Conservation (phyloP, 345 rosid species). For the Arabidopsis arenosa region DNA sequence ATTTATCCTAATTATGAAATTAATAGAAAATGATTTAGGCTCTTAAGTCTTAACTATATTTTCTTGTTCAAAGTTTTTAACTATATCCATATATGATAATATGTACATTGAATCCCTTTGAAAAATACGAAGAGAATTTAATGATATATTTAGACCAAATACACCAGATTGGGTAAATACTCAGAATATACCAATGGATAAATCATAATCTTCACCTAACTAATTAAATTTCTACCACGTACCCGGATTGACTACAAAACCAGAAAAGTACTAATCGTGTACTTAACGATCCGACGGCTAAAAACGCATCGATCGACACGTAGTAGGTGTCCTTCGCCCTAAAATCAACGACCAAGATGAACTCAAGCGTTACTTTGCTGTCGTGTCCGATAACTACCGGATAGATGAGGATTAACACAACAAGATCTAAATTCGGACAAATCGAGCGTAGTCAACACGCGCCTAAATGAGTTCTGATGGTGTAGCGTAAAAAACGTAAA, state of each 20-base stretch:
- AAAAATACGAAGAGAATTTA: neutral
- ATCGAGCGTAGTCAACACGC: conserved; percentile 24
- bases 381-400: conserved; percentile 30
- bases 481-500: conserved; percentile 26
- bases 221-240: conserved; percentile 9
- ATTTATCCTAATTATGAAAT: neutral
- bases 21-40: conserved; percentile 1
- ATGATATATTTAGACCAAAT: neutral
- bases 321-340: conserved; percentile 17
- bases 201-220: conserved; percentile 1
- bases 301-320: conserved; percentile 10
- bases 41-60: neutral
- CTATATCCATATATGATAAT: neutral
- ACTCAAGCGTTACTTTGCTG: conserved; percentile 1
- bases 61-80: neutral
- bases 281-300: conserved; percentile 30
- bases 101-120: conserved; percentile 1
- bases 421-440: conserved; percentile 27
- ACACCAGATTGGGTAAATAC: conserved; percentile 11
- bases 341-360: conserved; percentile 28
- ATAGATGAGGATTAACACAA: neutral
- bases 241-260: conserved; percentile 15
- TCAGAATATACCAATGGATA: conserved; percentile 30
- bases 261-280: conserved; percentile 2
- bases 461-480: conserved; percentile 13